Base-by-base conservation (phyloP, 257 asterid species). In the Nicotiana noctiflora region DNA sequence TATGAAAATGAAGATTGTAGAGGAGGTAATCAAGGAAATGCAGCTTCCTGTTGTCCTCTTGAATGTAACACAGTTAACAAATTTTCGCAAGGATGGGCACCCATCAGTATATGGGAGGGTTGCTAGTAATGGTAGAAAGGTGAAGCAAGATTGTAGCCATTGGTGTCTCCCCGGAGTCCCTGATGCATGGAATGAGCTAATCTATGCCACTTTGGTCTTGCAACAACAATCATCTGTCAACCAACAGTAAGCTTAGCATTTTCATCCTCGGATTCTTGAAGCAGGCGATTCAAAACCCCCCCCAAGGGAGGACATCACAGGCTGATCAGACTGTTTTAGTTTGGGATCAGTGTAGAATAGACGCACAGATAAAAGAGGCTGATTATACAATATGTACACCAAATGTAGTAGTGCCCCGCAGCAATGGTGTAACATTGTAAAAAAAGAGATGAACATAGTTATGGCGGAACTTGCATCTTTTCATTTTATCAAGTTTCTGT, bases 91-190 rank as follows among this genome's bases (percentile, higher is more conserved):
- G 83, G 98, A 96, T 82, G 97, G 97, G 5, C 99, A 96, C 83
- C 99, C 99, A 37, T 96, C 98, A 0, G 86, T 92, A 76, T 94
- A 90, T 52, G 98, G 98, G 14, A 96, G 88, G 86, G 90, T 88
- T 64, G 90, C 84, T 34, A 87, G 85, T 25, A 86, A 74, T 23
- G 84, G 86, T 19, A 88, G 19, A 85, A 94, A 88, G 86, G 93
- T 90, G 80, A 86, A 88, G 67, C 98, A 96, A 90, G 99, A 94
- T 84, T 96, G 99, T 82, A 96, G 99, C 88, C 99, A 96, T 57
- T 96, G 99, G 99, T 96, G 98, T 80, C 97, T 96, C 66, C 98
- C 99, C 0, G 98, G 99, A 1, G 97, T 94, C 62, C 98, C 99
- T 8, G 98, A 96, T 82, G 89, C 95, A 7, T 96, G 99, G 99